Evolutionary conservation across 1,284 basidiomycete species (phyloP).

Genomic region (Puccinia novopanici): DNA sequence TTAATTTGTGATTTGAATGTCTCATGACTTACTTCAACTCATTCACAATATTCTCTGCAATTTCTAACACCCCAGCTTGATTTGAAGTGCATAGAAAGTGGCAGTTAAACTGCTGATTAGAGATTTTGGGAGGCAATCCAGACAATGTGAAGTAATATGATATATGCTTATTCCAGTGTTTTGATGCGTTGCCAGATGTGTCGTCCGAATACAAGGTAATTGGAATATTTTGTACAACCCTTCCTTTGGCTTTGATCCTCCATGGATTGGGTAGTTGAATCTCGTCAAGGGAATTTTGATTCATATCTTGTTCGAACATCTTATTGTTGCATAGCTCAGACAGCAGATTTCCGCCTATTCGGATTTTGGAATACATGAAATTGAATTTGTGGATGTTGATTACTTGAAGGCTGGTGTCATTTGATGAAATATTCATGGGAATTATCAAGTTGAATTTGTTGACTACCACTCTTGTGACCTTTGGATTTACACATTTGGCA

Average conservation of each 20-base stretch:
- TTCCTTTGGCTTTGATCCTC: constrained; percentile 43
- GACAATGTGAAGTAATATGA: constrained; percentile 14
- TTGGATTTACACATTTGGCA: too few relatives aligned
- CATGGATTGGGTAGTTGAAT: constrained; percentile 39
- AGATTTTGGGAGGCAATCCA: not conserved
- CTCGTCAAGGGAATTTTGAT: too few relatives aligned
- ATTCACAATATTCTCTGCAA: constrained; percentile 57
- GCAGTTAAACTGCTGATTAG: constrained; percentile 25
- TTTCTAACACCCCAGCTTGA: not conserved
- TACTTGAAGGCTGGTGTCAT: not conserved
- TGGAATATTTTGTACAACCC: constrained; percentile 24
- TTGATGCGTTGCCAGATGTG: constrained; percentile 16
- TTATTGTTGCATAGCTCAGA: not conserved
- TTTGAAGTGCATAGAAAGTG: constrained; percentile 4
- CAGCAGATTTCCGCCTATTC: not conserved
- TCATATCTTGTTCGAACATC: not conserved
- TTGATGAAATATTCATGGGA: not conserved
- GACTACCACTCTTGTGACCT: too few relatives aligned
- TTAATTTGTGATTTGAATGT: too few relatives aligned
- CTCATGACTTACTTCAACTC: constrained; percentile 57
- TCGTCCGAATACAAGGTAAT: constrained; percentile 19
- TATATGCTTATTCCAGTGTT: constrained; percentile 27
- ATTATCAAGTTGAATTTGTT: too few relatives aligned
- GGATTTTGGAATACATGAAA: not conserved
- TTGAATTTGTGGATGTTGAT: not conserved